Percentiles rank a stretch among this genome's conserved stretches.
Evolutionary conservation across 2,329 filamentous ascomycete genomes (phyloP).

Genomic region (Penicillium sp.): DNA sequence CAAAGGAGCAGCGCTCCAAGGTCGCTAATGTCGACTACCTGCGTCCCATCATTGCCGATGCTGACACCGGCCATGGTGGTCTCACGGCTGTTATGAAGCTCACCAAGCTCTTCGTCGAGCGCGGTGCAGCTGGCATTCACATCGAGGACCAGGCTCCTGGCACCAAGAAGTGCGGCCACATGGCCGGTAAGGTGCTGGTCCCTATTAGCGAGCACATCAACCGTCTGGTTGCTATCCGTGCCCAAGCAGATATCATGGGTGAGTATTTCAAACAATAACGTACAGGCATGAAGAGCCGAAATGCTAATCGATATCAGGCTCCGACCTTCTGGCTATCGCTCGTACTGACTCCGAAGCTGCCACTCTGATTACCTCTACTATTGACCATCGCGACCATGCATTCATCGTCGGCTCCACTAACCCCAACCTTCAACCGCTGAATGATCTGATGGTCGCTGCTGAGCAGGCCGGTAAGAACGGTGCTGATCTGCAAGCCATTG

Average conservation of each 20-base stretch:
- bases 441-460: slow-evolving; percentile 87
- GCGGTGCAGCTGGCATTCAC: slow-evolving; percentile 95
- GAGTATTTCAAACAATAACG: slow-evolving; percentile 23
- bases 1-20: slow-evolving; percentile 72
- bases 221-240: slow-evolving; percentile 91
- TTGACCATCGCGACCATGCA: slow-evolving; percentile 91
- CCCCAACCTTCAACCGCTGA: slow-evolving; percentile 77
- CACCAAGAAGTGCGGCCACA: slow-evolving; percentile 99
- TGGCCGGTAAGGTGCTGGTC: slow-evolving; percentile 97
- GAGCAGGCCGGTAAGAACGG: slow-evolving; percentile 82
- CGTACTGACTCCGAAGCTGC: slow-evolving; percentile 97
- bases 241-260: slow-evolving; percentile 99
- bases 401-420: slow-evolving; percentile 94
- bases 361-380: slow-evolving; percentile 94
- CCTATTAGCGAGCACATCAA: slow-evolving; percentile 98
- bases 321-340: slow-evolving; percentile 86
- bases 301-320: slow-evolving; percentile 53
- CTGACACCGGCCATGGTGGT: slow-evolving; percentile 95
- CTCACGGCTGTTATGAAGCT: slow-evolving; percentile 99
- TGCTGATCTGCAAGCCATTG: slow-evolving; percentile 81
- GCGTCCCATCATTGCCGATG: slow-evolving; percentile 93
- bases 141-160: slow-evolving; percentile 98
- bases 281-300: background rate
- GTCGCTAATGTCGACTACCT: slow-evolving; percentile 89
- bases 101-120: slow-evolving; percentile 95